Evolutionary conservation across 2,329 filamentous ascomycete genomes (phyloP), one percentile per base, ranked within the genome.

Genomic region (Ophiostoma sp.): DNA sequence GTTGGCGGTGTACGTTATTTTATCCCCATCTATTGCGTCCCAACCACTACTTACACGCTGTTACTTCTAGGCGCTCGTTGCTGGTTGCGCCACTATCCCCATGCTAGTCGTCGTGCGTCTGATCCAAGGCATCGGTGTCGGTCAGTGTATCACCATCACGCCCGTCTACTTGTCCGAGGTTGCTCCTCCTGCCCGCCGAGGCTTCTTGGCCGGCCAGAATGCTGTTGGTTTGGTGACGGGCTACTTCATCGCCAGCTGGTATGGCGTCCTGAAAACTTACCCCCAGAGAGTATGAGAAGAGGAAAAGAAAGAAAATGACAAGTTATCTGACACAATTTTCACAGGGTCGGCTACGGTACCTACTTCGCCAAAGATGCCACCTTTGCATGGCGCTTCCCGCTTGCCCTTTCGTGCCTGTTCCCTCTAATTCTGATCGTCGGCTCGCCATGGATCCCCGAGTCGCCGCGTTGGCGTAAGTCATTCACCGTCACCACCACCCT

Each of bases 371-470:
- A 52, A 5, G 48, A 72, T 68, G 50, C 50, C 19, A 72, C 70
- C 0, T 74, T 74, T 33, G 31, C 63, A 31, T 85, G 83, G 83
- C 77, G 82, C 15, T 84, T 84, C 71, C 83, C 83, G 0, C 78
- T 86, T 2, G 83, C 83, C 0, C 81, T 85, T 66, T 84, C 85
- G 75, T 80, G 78, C 42, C 77, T 81, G 2, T 82, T 82, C 22
- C 80, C 84, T 0, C 71, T 84, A 5, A 76, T 84, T 19, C 79
- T 85, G 2, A 79, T 85, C 0, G 77, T 79, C 22, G 83, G 82
- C 15, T 82, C 79, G 48, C 78, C 78, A 1, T 82, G 79, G 76
- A 78, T 61, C 17, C 57, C 57, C 57, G 57, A 63, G n/a, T 63
- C 33, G 15, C 59, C 59, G 19, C 59, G 59, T 63, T 63, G 33